Conservation (phyloP, 208 protist species). For the Vickermania spadyakhi region DNA sequence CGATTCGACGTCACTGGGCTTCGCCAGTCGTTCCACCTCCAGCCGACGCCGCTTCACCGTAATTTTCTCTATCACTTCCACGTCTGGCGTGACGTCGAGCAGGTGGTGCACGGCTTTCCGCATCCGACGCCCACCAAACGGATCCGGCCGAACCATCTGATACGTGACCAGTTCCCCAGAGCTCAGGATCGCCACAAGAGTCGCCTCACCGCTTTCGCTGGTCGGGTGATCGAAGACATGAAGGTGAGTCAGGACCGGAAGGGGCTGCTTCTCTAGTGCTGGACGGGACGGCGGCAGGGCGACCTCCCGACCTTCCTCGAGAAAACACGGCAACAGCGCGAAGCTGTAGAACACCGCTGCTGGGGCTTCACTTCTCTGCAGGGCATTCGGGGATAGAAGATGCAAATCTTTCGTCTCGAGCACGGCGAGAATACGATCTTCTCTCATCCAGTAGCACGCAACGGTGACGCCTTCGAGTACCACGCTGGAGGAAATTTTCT, state of each 20-base stretch:
- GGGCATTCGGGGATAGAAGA: no score
- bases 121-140: conserved; percentile 35
- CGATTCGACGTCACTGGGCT: conserved; percentile 51
- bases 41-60: conserved; percentile 58
- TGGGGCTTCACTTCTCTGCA: no score
- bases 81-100: conserved; percentile 54
- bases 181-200: conserved; percentile 46
- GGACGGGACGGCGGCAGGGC: neutral
- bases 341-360: conserved; percentile 19
- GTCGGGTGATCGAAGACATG: conserved; percentile 28
- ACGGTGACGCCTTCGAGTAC: conserved; percentile 25
- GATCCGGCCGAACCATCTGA: conserved; percentile 23
- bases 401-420: conserved; percentile 29
- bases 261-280: conserved; percentile 22
- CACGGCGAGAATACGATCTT: conserved; percentile 20
- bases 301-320: conserved; percentile 15
- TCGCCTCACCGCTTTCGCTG: conserved; percentile 3
- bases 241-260: conserved; percentile 49
- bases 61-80: conserved; percentile 69
- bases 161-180: conserved; percentile 76
- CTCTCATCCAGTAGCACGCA: conserved; percentile 21
- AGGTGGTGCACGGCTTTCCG: conserved; percentile 72
- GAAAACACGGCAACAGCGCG: conserved; percentile 35
- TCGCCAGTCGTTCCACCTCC: conserved; percentile 33
- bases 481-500: neutral